phyloP scores from a whole-genome alignment of 1,139 yeast genomes.

The Yamadazyma diospyri region DNA sequence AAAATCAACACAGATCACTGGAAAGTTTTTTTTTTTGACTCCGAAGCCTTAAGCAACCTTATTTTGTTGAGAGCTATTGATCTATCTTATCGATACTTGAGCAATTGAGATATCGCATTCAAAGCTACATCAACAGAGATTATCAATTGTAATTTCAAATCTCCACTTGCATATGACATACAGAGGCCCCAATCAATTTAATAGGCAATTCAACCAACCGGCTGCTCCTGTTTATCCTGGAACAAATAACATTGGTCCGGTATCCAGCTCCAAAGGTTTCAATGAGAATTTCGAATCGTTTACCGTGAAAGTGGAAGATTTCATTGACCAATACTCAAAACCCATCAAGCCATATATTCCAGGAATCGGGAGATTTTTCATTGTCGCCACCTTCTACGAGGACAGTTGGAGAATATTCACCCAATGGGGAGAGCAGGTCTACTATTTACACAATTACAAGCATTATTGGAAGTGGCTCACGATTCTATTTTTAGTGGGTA shows the following conservation, averaged over 20 bases:
- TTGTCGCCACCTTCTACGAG: conserved; percentile 92
- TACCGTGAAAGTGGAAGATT: conserved; percentile 43
- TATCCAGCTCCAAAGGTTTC: conserved; percentile 19
- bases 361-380: conserved; percentile 80
- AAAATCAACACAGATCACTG: conserved; percentile 5
- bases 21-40: background rate
- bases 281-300: conserved; percentile 46
- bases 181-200: conserved; percentile 33
- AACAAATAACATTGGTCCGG: conserved; percentile 23
- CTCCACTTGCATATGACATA: no score
- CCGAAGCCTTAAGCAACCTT: no score
- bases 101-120: no score
- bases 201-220: conserved; percentile 23
- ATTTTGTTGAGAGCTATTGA: no score
- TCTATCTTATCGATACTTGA: no score
- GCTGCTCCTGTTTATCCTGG: conserved; percentile 3
- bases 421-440: conserved; percentile 92
- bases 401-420: conserved; percentile 80
- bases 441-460: conserved; percentile 76
- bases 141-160: no score
- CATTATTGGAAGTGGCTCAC: conserved; percentile 78
- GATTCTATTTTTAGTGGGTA: conserved; percentile 59
- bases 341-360: conserved; percentile 76
- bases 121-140: no score
- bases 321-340: conserved; percentile 43